Conservation (phyloP, 805 yeast species). For the Saturnispora hagleri region DNA sequence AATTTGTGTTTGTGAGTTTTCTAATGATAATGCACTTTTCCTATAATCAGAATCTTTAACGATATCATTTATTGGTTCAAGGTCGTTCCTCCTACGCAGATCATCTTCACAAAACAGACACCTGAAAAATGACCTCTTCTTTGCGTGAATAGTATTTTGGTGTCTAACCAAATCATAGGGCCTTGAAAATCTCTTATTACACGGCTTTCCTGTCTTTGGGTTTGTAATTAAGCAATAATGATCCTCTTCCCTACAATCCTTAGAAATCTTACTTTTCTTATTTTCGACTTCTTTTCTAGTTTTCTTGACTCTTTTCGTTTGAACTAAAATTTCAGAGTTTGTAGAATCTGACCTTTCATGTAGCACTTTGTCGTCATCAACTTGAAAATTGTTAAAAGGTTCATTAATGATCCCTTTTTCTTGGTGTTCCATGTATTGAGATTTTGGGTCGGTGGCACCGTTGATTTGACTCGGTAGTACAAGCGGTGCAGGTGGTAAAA, state of each 20-base stretch:
- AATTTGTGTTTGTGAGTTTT: conserved; percentile 23
- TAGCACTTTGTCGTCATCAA: background rate
- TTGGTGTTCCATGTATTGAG: background rate
- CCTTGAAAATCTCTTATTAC: conserved; percentile 78
- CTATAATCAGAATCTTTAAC: conserved; percentile 25
- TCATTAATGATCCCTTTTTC: background rate
- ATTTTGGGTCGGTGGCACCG: background rate
- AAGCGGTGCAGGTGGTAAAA: conserved; percentile 15
- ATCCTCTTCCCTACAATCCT: conserved; percentile 19
- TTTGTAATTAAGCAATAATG: conserved; percentile 54
- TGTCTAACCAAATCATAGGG: conserved; percentile 93
- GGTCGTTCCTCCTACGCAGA: conserved; percentile 34
- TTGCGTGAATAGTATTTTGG: conserved; percentile 92
- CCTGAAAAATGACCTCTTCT: conserved; percentile 73
- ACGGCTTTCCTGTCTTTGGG: conserved; percentile 52
- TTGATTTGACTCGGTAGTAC: conserved; percentile 5
- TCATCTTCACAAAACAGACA: conserved; percentile 80
- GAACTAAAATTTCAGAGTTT: background rate
- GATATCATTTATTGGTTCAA: conserved; percentile 40
- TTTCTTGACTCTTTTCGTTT: conserved; percentile 3
- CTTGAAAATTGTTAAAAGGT: background rate
- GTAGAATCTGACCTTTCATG: conserved; percentile 7
- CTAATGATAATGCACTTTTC: conserved; percentile 19
- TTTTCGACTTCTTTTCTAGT: conserved; percentile 3
- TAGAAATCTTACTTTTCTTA: background rate